Conservation (phyloP, 1,139 yeast species). For the Zygosaccharomyces sapae region DNA sequence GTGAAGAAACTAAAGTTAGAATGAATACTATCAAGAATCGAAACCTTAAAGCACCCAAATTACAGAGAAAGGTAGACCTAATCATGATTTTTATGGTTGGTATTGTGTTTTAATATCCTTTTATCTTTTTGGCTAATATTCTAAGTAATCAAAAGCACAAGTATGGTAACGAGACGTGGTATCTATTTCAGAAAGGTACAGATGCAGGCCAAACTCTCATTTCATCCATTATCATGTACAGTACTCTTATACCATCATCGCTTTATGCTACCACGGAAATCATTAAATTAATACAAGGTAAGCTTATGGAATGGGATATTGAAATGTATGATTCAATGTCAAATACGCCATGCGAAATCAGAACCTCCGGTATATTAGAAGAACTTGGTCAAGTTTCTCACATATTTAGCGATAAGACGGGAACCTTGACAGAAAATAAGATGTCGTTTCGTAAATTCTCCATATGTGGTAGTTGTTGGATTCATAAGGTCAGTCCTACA, state of each 20-base stretch:
- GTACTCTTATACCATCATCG: conserved; percentile 90
- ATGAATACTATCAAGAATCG: conserved; percentile 92
- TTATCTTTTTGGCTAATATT: conserved; percentile 78
- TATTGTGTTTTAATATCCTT: conserved; percentile 68
- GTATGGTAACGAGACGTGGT: conserved; percentile 59
- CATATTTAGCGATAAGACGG: conserved; percentile 93
- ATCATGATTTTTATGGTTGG: conserved; percentile 85
- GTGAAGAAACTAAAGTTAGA: conserved; percentile 93
- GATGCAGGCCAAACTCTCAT: conserved; percentile 89
- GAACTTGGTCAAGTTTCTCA: conserved; percentile 96
- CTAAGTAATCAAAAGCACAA: conserved; percentile 44
- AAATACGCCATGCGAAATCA: conserved; percentile 90
- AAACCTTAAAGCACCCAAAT: conserved; percentile 86
- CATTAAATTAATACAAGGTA: conserved; percentile 80
- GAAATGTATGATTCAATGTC: conserved; percentile 88
- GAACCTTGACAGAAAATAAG: conserved; percentile 86
- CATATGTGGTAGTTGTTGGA: conserved; percentile 85
- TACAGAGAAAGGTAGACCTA: conserved; percentile 75
- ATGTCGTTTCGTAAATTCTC: conserved; percentile 85
- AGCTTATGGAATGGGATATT: conserved; percentile 78
- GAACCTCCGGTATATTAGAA: conserved; percentile 92
- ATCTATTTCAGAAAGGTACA: conserved; percentile 63
- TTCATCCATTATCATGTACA: conserved; percentile 96
- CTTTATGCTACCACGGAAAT: conserved; percentile 95
- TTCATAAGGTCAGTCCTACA: conserved; percentile 62